Evolutionary conservation across 495 filamentous ascomycete species (phyloP).

Genomic region (Aspergillus cavernicola): DNA sequence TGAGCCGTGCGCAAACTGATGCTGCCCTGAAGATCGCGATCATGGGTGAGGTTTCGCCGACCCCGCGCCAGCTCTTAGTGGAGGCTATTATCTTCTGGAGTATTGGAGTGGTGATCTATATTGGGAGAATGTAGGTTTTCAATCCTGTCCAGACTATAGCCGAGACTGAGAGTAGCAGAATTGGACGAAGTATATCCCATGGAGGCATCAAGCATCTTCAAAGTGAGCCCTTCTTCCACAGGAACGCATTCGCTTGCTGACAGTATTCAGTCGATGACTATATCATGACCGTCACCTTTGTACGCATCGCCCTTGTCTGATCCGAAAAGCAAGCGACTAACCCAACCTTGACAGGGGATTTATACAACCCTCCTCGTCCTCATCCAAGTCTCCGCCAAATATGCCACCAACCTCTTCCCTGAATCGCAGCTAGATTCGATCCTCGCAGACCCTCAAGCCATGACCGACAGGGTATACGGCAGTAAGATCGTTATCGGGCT

Average conservation of each 20-base stretch:
- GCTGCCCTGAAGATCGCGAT: not conserved
- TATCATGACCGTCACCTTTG: slow-evolving; percentile 53
- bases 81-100: slow-evolving; percentile 36
- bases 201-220: slow-evolving; percentile 31
- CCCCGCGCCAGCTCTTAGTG: slow-evolving; percentile 29
- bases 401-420: slow-evolving; percentile 57
- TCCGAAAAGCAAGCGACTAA: not conserved
- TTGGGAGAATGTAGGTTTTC: slow-evolving; percentile 31
- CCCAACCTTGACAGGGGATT: slow-evolving; percentile 21
- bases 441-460: slow-evolving; percentile 39
- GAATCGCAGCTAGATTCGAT: slow-evolving; percentile 46
- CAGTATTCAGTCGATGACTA: slow-evolving; percentile 46
- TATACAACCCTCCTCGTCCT: slow-evolving; percentile 53
- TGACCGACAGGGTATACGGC: slow-evolving; percentile 41
- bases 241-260: not conserved
- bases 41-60: slow-evolving; percentile 35
- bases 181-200: slow-evolving; percentile 29
- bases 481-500: slow-evolving; percentile 53
- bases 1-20: not conserved
- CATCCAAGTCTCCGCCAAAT: slow-evolving; percentile 54
- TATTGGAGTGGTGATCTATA: slow-evolving; percentile 29
- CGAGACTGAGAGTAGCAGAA: slow-evolving; percentile 20
- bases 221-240: slow-evolving; percentile 20
- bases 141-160: not conserved
- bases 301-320: slow-evolving; percentile 20